These are phyloP conservation scores for Podospora sp. DNA, from an alignment of 495 filamentous ascomycete genomes.

Conservation along the genomic window DNA sequence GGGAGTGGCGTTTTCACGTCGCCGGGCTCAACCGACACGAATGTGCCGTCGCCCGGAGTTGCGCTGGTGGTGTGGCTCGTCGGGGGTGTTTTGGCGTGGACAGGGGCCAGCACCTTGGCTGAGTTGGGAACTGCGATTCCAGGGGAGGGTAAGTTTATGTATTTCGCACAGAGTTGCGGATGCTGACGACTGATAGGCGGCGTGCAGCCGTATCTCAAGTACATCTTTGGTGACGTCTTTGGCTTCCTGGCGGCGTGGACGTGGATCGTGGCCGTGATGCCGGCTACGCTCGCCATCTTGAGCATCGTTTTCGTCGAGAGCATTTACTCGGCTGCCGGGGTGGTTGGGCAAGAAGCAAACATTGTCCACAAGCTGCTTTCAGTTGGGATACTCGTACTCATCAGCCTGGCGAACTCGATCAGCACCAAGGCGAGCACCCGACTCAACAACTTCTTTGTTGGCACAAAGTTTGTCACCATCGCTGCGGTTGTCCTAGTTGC, in stretches of 20 bases:
- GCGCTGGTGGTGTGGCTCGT: conserved; percentile 57
- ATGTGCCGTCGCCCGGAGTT: conserved; percentile 55
- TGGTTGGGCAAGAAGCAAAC: conserved; percentile 44
- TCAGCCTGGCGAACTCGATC: conserved; percentile 57
- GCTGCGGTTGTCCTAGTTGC: conserved; percentile 51
- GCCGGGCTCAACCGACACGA: conserved; percentile 57
- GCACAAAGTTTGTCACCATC: conserved; percentile 53
- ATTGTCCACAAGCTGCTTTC: conserved; percentile 53
- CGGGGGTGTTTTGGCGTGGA: conserved; percentile 58
- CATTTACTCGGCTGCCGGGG: conserved; percentile 51
- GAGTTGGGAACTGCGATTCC: conserved; percentile 60
- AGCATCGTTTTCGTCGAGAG: conserved; percentile 62
- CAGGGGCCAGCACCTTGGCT: conserved; percentile 56
- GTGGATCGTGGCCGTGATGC: conserved; percentile 61
- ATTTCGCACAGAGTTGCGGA: background rate
- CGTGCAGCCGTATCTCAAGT: conserved; percentile 57
- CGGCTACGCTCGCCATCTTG: conserved; percentile 58
- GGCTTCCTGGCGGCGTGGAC: conserved; percentile 61
- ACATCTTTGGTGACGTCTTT: conserved; percentile 58
- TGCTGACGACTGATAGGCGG: conserved; percentile 39
- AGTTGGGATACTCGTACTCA: conserved; percentile 45
- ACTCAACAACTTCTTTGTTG: conserved; percentile 58
- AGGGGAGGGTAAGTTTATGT: conserved; percentile 25
- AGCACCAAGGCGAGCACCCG: conserved; percentile 58
- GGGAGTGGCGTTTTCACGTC: conserved; percentile 61